These are phyloP conservation scores for Rhodomyrtus tomentosa DNA, from an alignment of 345 rosid genomes.

Conservation along the genomic window DNA sequence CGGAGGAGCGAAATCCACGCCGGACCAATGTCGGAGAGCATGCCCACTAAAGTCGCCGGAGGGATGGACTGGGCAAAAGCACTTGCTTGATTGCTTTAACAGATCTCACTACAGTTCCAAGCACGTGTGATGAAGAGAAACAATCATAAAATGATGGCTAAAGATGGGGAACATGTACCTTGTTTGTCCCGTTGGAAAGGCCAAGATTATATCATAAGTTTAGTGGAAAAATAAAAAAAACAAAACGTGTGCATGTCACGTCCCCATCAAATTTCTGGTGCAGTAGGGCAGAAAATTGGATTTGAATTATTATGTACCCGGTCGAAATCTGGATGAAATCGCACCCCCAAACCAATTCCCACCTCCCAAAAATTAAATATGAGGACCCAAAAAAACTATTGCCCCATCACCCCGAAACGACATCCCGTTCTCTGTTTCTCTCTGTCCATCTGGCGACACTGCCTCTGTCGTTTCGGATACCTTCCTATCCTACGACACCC, in stretches of 20 bases:
- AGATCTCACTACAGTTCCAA: not conserved
- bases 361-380: not conserved
- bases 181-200: not conserved
- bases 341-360: not conserved
- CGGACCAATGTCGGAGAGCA: not conserved
- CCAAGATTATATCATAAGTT: not conserved
- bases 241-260: not conserved
- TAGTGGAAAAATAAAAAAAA: not conserved
- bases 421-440: not conserved
- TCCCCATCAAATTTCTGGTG: not conserved
- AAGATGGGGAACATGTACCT: not conserved
- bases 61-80: no score
- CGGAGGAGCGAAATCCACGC: rapidly evolving
- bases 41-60: rapidly evolving
- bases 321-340: not conserved
- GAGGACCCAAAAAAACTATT: not conserved
- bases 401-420: not conserved
- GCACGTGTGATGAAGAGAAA: not conserved
- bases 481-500: not conserved
- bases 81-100: not conserved
- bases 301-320: not conserved
- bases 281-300: not conserved
- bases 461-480: not conserved
- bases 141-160: not conserved
- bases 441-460: not conserved